Base-by-base conservation (phyloP, 805 yeast species). In the Ogataea neopini region DNA sequence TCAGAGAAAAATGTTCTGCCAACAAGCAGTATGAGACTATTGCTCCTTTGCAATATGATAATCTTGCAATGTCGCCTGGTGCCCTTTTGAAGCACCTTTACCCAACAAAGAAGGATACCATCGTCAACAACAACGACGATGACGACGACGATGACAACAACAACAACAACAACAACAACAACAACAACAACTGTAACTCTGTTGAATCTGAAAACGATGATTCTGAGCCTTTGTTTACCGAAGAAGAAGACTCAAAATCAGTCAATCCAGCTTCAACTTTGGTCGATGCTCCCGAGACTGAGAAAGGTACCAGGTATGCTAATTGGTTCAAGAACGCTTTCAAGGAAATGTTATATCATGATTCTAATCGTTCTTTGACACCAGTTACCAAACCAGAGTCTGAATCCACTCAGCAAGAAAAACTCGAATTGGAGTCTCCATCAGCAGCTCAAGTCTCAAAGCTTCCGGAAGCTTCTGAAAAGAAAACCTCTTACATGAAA, bases 31-130 rank as follows among this genome's bases (percentile, higher is more conserved):
- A 40, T n/a, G 35, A 26, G 10, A 35, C 41, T 7, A 35, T 47
- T 7, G 43, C 43, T 9, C 50, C 50, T 3, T 41, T 47, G 17
- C 18, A 26, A 29, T 47, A 30, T 38, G 50, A 47, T 17, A 43
- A 40, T 15, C 33, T 46, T 7, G 38, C 45, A 15, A 17, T 23
- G 22, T 40, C 49, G 19, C 45, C 49, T 17, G 35, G 32, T 3
- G 4, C 44, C 11, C 23, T 38, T 9, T n/a, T 43, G 32, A 34
- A 26, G 3, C 23, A 35, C 6, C 41, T 35, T 20, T 43, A 25
- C 29, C 47, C 47, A 14, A 34, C 33, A 15, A 34, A 43, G 33
- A 22, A 14, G 20, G 33, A 25, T 7, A 28, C n/a, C n/a, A n/a
- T n/a, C n/a, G n/a, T n/a, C n/a, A n/a, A n/a, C n/a, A n/a, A n/a